Base-by-base conservation (phyloP, 2,329 filamentous ascomycete genomes). In the Alternaria consortialis region DNA sequence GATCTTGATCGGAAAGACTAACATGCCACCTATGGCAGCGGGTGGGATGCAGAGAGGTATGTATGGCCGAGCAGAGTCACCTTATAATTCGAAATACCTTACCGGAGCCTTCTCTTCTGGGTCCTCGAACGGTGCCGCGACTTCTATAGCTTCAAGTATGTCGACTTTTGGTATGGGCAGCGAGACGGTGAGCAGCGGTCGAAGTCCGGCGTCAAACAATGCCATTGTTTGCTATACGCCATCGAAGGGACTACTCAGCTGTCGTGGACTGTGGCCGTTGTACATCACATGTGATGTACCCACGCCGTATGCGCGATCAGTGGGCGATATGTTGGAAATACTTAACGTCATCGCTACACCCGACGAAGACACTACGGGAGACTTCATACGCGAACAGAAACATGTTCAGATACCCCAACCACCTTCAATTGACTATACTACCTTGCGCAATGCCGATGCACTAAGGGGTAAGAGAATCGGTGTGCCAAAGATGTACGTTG, bases 1-100 rank as follows among this genome's bases (percentile, higher is more conserved):
- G 0, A 76, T 87, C 1, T 71, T 86, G 20, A 75, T 87, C 0
- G 87, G 86, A 0, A 81, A 83, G 44, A 87, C 86, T 0, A 89
- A 88, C 57, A 86, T 88, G 82, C 86, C 84, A 0, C 83, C 86
- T 0, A 87, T 88, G 84, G 86, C 86, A 11, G 82, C 83, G 23
- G 85, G 85, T 0, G 86, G 86, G 0, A 86, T 86, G 81, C 85
- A 87, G 60, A 78, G 86, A 7, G 86, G 86, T 0, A 63, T 85
- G 0, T 87, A 86, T 60, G 86, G 86, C 0, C 79, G 86, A 2
- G 84, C 86, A 0, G 85, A 87, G 66, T 85, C 81, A 25, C 85
- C 86, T 0, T 88, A 88, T 65, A 87, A 87, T 52, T 56, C 69
- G 0, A 78, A 83, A 0, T 88, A 85, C 52, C 75, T 86, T 2